Conservation (phyloP, 805 yeast genomes). For the Saturnispora gosingensis region DNA sequence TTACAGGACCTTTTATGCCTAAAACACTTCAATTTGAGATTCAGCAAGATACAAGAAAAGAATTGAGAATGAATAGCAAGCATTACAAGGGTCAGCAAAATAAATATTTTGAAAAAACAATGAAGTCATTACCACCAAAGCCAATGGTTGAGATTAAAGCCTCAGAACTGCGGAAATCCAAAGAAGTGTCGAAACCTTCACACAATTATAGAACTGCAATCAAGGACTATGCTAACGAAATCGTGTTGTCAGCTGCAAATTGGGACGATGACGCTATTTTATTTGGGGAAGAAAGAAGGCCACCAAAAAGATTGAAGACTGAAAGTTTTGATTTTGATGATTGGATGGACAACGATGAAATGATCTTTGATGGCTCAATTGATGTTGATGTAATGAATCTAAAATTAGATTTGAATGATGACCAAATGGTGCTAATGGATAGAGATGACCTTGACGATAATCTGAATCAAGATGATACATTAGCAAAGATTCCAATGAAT, state of each 20-base stretch:
- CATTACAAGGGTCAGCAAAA: constrained; percentile 13
- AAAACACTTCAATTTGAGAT: constrained; percentile 51
- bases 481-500: constrained; percentile 40
- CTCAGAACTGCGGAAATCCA: constrained; percentile 20
- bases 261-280: constrained; percentile 67
- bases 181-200: constrained; percentile 13
- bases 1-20: constrained; percentile 44
- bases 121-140: constrained; percentile 15
- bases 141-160: constrained; percentile 21
- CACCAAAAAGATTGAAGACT: constrained; percentile 21
- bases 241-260: constrained; percentile 60
- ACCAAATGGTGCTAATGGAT: constrained; percentile 59
- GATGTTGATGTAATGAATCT: constrained; percentile 30
- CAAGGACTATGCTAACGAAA: constrained; percentile 38
- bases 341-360: constrained; percentile 45
- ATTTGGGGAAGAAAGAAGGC: constrained; percentile 33
- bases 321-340: constrained; percentile 34
- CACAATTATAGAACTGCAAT: constrained; percentile 3
- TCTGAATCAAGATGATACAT: constrained; percentile 4
- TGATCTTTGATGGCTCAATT: constrained; percentile 62
- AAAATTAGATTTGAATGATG: constrained; percentile 79
- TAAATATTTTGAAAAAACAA: constrained; percentile 5
- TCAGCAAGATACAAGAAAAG: constrained; percentile 48
- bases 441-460: constrained; percentile 18
- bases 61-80: constrained; percentile 32